Percentiles rank a stretch among this genome's conserved stretches.
These are phyloP conservation scores for Iris pallida DNA, from an alignment of 116 monocot species.

Conservation along the genomic window DNA sequence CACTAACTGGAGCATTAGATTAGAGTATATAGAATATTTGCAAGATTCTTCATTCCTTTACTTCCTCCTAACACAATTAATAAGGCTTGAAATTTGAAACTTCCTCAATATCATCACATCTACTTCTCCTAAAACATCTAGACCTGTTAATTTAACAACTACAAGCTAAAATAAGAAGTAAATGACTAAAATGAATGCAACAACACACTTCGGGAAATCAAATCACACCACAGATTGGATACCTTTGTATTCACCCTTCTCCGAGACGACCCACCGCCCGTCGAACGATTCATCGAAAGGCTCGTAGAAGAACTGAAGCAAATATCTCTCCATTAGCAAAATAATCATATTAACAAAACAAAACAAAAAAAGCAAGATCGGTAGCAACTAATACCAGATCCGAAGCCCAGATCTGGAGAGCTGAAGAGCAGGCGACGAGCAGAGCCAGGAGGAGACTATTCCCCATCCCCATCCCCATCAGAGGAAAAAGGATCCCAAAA, in stretches of 20 bases:
- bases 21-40: too few relatives aligned
- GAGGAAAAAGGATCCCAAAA: conserved; percentile 11
- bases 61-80: too few relatives aligned
- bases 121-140: too few relatives aligned
- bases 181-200: too few relatives aligned
- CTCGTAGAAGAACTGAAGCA: conserved; percentile 38
- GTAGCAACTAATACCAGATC: conserved; percentile 25
- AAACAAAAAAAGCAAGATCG: background rate
- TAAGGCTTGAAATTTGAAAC: too few relatives aligned
- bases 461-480: conserved; percentile 56
- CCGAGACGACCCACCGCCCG: conserved; percentile 40
- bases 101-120: too few relatives aligned
- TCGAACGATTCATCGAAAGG: conserved; percentile 43
- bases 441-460: conserved; percentile 4
- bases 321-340: background rate
- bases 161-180: too few relatives aligned
- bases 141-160: too few relatives aligned
- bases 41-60: too few relatives aligned
- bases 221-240: background rate
- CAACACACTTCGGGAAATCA: too few relatives aligned
- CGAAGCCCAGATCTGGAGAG: conserved; percentile 31
- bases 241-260: conserved; percentile 47
- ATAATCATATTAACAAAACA: background rate
- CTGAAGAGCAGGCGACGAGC: conserved; percentile 18
- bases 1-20: too few relatives aligned